These are phyloP conservation scores for Talaromyces sp. DNA, from an alignment of 2,329 filamentous ascomycete species.

Conservation along the genomic window DNA sequence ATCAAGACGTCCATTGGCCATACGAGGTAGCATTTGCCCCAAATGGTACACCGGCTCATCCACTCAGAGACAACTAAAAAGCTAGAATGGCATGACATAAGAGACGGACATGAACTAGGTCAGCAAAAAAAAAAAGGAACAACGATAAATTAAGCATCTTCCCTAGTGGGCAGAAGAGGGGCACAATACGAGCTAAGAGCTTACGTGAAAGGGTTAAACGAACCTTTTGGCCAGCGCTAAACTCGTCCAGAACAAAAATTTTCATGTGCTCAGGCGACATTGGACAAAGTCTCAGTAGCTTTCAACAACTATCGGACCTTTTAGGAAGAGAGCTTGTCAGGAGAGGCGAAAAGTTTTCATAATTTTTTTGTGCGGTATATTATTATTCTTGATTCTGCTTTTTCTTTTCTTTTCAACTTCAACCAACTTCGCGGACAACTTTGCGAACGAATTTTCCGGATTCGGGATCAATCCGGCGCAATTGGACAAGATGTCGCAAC, in stretches of 20 bases:
- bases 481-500: background rate
- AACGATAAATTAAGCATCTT: background rate
- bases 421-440: no score
- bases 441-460: background rate
- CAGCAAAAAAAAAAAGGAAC: background rate
- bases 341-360: background rate
- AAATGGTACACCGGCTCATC: background rate
- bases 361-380: background rate
- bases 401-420: background rate
- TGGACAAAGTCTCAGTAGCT: background rate
- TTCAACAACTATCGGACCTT: background rate
- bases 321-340: background rate
- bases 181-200: background rate
- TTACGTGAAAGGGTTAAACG: background rate
- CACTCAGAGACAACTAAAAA: background rate
- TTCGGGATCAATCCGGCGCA: background rate
- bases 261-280: background rate
- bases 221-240: background rate
- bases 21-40: background rate
- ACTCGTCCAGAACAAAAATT: slow-evolving; percentile 2
- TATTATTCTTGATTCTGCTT: background rate
- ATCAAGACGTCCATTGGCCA: background rate
- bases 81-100: background rate
- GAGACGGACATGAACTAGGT: background rate
- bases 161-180: background rate